phyloP scores from a whole-genome alignment of 805 yeast genomes.

The Myxozyma neotropica region DNA sequence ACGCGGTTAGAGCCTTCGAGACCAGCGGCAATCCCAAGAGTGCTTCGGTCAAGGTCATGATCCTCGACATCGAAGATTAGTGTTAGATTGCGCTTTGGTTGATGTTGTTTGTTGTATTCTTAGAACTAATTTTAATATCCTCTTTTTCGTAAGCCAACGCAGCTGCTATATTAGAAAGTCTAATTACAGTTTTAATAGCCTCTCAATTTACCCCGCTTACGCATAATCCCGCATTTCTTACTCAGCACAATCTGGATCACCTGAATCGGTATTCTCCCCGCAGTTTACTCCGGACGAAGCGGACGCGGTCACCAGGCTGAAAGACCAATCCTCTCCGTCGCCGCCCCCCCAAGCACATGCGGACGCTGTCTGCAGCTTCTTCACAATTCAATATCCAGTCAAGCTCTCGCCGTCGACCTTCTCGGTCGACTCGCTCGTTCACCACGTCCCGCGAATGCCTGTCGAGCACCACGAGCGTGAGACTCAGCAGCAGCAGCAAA shows the following conservation, averaged over 20 bases:
- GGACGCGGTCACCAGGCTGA: too few species aligned
- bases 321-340: too few species aligned
- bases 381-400: slow-evolving; percentile 8
- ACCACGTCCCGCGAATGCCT: slow-evolving; percentile 18
- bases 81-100: background rate
- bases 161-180: too few species aligned
- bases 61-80: slow-evolving; percentile 42
- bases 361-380: too few species aligned
- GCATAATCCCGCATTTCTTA: too few species aligned
- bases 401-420: slow-evolving; percentile 19
- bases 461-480: background rate
- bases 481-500: slow-evolving; percentile 7
- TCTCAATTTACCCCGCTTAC: too few species aligned
- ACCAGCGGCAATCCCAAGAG: slow-evolving; percentile 47
- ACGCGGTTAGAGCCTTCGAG: slow-evolving; percentile 52
- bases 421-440: slow-evolving; percentile 16
- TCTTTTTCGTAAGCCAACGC: too few species aligned
- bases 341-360: too few species aligned
- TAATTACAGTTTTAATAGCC: too few species aligned
- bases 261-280: too few species aligned
- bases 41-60: slow-evolving; percentile 54
- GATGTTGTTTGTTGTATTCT: background rate
- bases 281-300: too few species aligned
- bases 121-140: background rate
- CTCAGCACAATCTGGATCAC: too few species aligned